A percentile compares a stretch with the other conserved stretches of the same genome.
Evolutionary conservation across 2,329 filamentous ascomycete genomes (phyloP).

Genomic region (Westerdykella aurantiaca): DNA sequence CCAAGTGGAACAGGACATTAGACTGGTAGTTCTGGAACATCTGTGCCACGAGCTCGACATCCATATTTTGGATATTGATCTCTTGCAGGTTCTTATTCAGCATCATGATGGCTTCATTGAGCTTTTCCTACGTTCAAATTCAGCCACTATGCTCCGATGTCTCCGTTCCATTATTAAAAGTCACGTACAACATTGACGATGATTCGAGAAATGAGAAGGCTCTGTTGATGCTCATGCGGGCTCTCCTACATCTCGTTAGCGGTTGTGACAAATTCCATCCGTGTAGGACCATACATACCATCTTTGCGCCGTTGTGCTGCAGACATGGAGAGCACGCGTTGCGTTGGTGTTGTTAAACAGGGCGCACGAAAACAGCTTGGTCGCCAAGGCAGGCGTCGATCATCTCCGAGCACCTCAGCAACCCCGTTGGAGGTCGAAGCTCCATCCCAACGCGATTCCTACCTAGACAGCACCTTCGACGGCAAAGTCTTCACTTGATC

Average conservation of each 20-base stretch:
- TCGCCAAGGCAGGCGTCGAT: constrained; percentile 8
- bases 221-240: constrained; percentile 96
- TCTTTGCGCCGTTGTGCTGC: constrained; percentile 7
- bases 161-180: too few relatives aligned
- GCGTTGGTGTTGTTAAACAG: constrained; percentile 19
- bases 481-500: too few relatives aligned
- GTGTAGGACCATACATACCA: constrained; percentile 19
- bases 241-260: constrained; percentile 59
- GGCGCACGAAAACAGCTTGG: constrained; percentile 23
- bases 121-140: constrained; percentile 67
- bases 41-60: constrained; percentile 92
- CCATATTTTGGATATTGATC: constrained; percentile 98
- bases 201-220: constrained; percentile 84
- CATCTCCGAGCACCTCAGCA: too few relatives aligned
- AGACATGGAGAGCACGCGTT: constrained; percentile 10
- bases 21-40: constrained; percentile 99
- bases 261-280: neutral
- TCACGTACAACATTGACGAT: constrained; percentile 88
- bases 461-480: too few relatives aligned
- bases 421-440: too few relatives aligned
- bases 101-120: constrained; percentile 88
- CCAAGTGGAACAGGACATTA: constrained; percentile 92
- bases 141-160: neutral
- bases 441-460: too few relatives aligned
- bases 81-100: constrained; percentile 93